These are phyloP conservation scores for Flaveria linearis DNA, from an alignment of 129 eudicot species.

Conservation along the genomic window DNA sequence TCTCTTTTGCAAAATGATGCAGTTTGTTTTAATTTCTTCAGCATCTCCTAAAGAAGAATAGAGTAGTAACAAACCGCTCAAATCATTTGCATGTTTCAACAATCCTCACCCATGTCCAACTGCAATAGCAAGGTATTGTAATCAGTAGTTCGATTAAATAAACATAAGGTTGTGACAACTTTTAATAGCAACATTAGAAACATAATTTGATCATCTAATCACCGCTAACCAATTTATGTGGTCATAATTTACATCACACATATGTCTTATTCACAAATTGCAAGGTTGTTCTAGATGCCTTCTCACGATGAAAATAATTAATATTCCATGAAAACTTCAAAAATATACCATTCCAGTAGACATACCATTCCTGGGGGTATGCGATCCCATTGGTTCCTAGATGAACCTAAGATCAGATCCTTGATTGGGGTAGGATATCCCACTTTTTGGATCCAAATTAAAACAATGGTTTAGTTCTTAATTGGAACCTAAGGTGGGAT, in stretches of 20 bases:
- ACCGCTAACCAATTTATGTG: background rate
- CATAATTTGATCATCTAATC: background rate
- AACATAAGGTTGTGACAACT: background rate
- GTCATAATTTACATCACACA: background rate
- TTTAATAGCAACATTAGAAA: background rate
- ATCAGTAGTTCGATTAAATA: slow-evolving; percentile 6
- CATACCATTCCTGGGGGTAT: slow-evolving; percentile 30
- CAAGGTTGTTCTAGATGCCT: slow-evolving; percentile 8
- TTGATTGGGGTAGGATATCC: no score
- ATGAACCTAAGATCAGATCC: no score
- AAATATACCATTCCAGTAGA: slow-evolving; percentile 77
- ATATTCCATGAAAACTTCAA: background rate
- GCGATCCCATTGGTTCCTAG: no score
- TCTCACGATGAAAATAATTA: background rate
- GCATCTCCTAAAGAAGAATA: slow-evolving; percentile 95
- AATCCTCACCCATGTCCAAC: slow-evolving; percentile 96
- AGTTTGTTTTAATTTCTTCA: slow-evolving; percentile 71
- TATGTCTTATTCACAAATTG: background rate
- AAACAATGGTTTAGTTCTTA: no score
- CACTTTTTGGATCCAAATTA: no score
- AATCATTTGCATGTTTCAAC: slow-evolving; percentile 88
- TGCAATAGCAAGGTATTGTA: slow-evolving; percentile 38
- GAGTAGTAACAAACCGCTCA: slow-evolving; percentile 90
- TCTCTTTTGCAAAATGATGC: slow-evolving; percentile 78
- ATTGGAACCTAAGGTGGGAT: no score